A percentile compares a stretch with the other conserved stretches of the same genome.
Conservation (phyloP, 106 monocot genomes). For the Phalaenopsis equestris region DNA sequence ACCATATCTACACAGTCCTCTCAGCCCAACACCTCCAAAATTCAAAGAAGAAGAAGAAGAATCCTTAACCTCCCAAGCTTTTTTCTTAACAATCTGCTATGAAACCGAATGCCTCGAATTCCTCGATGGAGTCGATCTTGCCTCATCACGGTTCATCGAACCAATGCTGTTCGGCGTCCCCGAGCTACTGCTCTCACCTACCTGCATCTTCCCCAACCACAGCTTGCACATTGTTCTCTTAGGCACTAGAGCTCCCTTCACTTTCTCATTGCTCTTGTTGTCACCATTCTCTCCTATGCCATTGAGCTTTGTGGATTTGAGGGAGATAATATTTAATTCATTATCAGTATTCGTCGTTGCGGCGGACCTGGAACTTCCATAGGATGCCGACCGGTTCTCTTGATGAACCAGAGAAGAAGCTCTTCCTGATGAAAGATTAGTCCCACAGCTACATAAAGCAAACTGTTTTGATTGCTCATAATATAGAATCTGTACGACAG, state of each 20-base stretch:
- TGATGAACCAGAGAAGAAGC: slow-evolving; percentile 16
- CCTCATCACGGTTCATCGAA: slow-evolving; percentile 34
- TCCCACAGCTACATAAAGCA: slow-evolving; percentile 5
- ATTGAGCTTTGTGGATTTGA: slow-evolving; percentile 21
- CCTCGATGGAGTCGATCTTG: slow-evolving; percentile 47
- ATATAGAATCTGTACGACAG: slow-evolving; percentile 53
- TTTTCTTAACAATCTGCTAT: slow-evolving; percentile 1
- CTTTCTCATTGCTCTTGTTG: slow-evolving; percentile 15
- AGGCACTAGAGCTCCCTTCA: slow-evolving; percentile 32
- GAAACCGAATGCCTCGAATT: slow-evolving; percentile 37
- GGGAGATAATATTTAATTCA: slow-evolving; percentile 31
- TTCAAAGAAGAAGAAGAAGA: not conserved
- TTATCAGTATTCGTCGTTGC: slow-evolving; percentile 45
- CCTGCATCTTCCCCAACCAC: slow-evolving; percentile 39
- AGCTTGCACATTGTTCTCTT: slow-evolving; percentile 51
- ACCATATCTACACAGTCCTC: too few relatives aligned
- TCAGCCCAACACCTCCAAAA: too few relatives aligned
- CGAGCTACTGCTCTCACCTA: slow-evolving; percentile 43
- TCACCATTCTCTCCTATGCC: slow-evolving; percentile 26
- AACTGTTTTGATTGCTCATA: slow-evolving; percentile 37
- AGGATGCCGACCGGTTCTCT: slow-evolving; percentile 31
- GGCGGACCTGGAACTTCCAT: slow-evolving; percentile 47
- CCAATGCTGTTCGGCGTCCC: slow-evolving; percentile 40
- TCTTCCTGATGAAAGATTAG: not conserved
- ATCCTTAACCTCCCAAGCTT: not conserved